phyloP scores from a whole-genome alignment of 1,139 yeast genomes.

The Geotrichum citri-aurantii region DNA sequence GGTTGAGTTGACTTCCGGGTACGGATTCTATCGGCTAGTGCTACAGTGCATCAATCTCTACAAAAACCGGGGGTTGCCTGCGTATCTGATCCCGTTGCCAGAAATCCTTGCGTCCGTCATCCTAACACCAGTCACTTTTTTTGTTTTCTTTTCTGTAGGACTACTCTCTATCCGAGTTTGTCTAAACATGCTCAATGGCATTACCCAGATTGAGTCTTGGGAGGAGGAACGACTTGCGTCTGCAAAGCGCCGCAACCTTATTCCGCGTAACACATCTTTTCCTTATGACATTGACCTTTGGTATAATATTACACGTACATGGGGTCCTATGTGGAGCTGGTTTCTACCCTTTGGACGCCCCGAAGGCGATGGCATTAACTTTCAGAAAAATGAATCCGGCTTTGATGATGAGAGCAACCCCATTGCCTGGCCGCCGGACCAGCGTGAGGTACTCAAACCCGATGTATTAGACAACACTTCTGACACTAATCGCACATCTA shows the following conservation, averaged over 20 bases:
- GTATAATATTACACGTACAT: slow-evolving; percentile 45
- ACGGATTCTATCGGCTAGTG: slow-evolving; percentile 43
- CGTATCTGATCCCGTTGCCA: slow-evolving; percentile 49
- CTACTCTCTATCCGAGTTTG: slow-evolving; percentile 59
- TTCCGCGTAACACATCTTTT: slow-evolving; percentile 41
- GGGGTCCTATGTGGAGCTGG: slow-evolving; percentile 46
- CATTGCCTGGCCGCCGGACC: slow-evolving; percentile 76
- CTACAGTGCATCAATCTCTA: slow-evolving; percentile 46
- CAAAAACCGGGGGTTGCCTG: slow-evolving; percentile 51
- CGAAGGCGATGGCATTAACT: slow-evolving; percentile 47
- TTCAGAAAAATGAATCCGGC: slow-evolving; percentile 48
- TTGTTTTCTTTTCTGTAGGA: slow-evolving; percentile 55
- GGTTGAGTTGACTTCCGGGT: slow-evolving; percentile 55
- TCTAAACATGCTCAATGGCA: slow-evolving; percentile 56
- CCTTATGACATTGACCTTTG: slow-evolving; percentile 71
- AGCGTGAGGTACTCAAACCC: slow-evolving; percentile 29
- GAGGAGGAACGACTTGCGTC: slow-evolving; percentile 76
- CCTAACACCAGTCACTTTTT: slow-evolving; percentile 50
- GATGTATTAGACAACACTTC: not conserved
- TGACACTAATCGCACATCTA: not conserved
- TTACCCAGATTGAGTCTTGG: slow-evolving; percentile 91
- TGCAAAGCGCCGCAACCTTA: slow-evolving; percentile 44
- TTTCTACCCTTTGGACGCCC: slow-evolving; percentile 63
- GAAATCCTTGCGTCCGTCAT: slow-evolving; percentile 55
- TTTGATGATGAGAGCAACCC: slow-evolving; percentile 42